These are phyloP conservation scores for Corymbia calophylla DNA, from an alignment of 441 rosid genomes.

Conservation along the genomic window DNA sequence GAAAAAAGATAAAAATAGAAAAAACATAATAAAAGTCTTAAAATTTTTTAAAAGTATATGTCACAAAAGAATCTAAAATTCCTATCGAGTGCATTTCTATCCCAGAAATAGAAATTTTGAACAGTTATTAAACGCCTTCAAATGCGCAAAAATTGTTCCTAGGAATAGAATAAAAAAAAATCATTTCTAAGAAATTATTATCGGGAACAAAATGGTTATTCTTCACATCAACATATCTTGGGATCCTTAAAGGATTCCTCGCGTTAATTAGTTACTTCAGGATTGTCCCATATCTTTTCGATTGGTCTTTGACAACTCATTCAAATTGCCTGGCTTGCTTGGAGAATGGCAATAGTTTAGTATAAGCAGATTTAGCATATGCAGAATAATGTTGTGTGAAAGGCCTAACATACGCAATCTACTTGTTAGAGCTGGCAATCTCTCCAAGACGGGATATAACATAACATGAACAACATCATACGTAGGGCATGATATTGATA, in stretches of 20 bases:
- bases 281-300: not conserved
- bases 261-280: conserved; percentile 21
- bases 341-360: conserved; percentile 26
- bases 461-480: not conserved
- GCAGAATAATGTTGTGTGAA: not conserved
- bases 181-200: too few relatives aligned
- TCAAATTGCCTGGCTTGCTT: conserved; percentile 22
- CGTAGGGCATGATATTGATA: fast-evolving
- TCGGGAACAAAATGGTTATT: not conserved
- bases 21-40: too few relatives aligned
- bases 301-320: conserved; percentile 25
- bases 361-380: fast-evolving
- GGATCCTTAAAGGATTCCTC: conserved; percentile 19
- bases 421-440: not conserved
- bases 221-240: conserved; percentile 26
- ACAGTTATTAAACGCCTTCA: too few relatives aligned
- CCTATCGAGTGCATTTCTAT: too few relatives aligned
- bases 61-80: too few relatives aligned
- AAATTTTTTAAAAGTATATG: too few relatives aligned
- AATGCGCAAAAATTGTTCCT: too few relatives aligned
- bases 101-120: too few relatives aligned
- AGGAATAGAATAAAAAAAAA: too few relatives aligned
- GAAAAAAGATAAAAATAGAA: too few relatives aligned
- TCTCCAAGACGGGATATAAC: not conserved
- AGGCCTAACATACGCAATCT: not conserved